phyloP scores from a whole-genome alignment of 176 grass and related monocot species.

The Carex parvula region DNA sequence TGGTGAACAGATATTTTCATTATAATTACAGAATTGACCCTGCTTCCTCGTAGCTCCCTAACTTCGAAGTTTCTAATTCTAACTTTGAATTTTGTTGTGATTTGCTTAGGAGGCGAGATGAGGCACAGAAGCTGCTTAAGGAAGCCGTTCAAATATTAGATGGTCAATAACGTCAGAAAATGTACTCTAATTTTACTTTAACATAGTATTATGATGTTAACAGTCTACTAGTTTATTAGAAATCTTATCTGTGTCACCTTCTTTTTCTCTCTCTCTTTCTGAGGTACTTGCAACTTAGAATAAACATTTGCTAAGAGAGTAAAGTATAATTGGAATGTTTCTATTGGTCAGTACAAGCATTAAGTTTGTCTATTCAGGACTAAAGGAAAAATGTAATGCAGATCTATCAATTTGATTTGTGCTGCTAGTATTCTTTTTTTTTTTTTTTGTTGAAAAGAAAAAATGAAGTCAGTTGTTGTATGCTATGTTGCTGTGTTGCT shows the following conservation, averaged over 20 bases:
- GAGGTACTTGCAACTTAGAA: not conserved
- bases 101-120: conserved; percentile 76
- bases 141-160: conserved; percentile 67
- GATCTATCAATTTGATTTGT: not conserved
- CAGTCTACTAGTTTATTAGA: conserved; percentile 6
- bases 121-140: conserved; percentile 71
- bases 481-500: conserved; percentile 3
- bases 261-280: conserved; percentile 12
- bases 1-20: not conserved
- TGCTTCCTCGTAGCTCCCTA: not conserved
- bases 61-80: conserved; percentile 12
- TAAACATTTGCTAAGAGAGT: not conserved
- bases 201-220: not conserved
- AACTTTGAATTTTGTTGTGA: conserved; percentile 14
- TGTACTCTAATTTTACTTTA: not conserved
- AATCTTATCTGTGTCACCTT: not conserved
- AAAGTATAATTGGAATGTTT: not conserved
- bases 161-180: conserved; percentile 25
- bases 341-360: not conserved
- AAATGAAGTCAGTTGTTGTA: not conserved
- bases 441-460: not conserved
- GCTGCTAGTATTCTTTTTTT: not conserved
- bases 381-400: not conserved
- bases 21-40: not conserved
- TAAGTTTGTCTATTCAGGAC: not conserved